Base-by-base conservation (phyloP, 768 basidiomycete genomes). In the Coprinellus micaceus region DNA sequence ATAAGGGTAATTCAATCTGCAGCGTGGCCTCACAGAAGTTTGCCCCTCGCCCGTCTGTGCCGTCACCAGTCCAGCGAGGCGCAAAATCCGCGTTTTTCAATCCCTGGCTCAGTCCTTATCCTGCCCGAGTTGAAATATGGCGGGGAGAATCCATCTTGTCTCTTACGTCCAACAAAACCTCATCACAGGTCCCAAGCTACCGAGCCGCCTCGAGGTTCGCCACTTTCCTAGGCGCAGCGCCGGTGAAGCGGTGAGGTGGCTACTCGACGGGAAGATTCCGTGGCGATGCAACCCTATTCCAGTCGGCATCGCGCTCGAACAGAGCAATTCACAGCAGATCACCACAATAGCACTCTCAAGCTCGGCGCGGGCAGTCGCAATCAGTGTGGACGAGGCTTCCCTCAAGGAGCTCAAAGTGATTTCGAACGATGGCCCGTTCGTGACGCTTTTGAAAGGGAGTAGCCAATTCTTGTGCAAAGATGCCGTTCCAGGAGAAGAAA, bases 281-380 rank as follows among this genome's bases (percentile, higher is more conserved):
- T 53, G 52, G 44, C 17, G 26, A 12, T 15, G 19, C 17, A 5
- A 29, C 4, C n/a, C 40, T 37, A 28, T 53, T 29, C 22, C 53
- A 3, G 50, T 59, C 26, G 62, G 62, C 4, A 56, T 58, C 17
- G 44, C 56, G 4, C 58, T 56, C 22, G 56, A 62, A 19, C 45
- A 51, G 15, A 29, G 36, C 17, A 2, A n/a, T 22, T 19, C 29
- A 13, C 29, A 51, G 33, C 49, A 51, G 19, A 51, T 51, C 4
- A 51, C 19, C 6, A 29, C 10, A 9, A 51, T 51, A 29, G 29
- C 30, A 21, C 21, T 51, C 2, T 17, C 49, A 21, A 51, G 30
- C 26, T 36, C 49, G 17, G 36, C 33, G 7, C 17, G 49, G 49
- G 49, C 6, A 3, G 49, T 25, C 13, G 19, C 30, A 7, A 51